Evolutionary conservation across 441 rosid genomes (phyloP).

Genomic region (Rhodomyrtus psidioides): DNA sequence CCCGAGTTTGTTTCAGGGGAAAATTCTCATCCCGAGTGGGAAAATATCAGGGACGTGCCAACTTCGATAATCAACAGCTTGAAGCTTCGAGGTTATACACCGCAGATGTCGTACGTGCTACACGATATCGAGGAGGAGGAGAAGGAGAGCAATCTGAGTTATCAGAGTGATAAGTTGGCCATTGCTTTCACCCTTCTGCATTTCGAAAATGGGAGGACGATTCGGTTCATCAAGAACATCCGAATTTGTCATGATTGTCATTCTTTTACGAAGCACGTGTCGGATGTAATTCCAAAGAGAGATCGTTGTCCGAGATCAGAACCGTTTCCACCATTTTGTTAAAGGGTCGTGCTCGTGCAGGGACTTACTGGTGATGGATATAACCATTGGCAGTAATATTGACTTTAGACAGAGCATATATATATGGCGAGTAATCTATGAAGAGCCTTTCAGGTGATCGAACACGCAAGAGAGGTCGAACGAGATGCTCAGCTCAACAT

Average conservation of each 20-base stretch:
- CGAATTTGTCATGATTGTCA: slow-evolving; percentile 24
- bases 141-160: slow-evolving; percentile 25
- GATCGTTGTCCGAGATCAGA: slow-evolving; percentile 27
- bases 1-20: slow-evolving; percentile 30
- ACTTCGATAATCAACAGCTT: slow-evolving; percentile 15
- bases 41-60: slow-evolving; percentile 9
- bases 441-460: neutral
- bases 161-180: slow-evolving; percentile 32
- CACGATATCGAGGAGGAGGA: slow-evolving; percentile 39
- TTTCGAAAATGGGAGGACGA: slow-evolving; percentile 5
- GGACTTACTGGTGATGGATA: slow-evolving; percentile 24
- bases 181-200: slow-evolving; percentile 22
- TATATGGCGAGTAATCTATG: neutral
- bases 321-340: slow-evolving; percentile 31
- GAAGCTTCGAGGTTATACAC: slow-evolving; percentile 29
- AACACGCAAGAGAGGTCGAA: neutral
- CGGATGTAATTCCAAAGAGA: slow-evolving; percentile 10
- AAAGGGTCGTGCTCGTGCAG: slow-evolving; percentile 23
- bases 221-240: slow-evolving; percentile 26
- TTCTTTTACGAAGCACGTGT: slow-evolving; percentile 26
- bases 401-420: neutral
- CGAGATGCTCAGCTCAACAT: neutral
- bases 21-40: slow-evolving; percentile 19
- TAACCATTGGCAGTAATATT: neutral
- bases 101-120: slow-evolving; percentile 18